Percentiles rank a stretch among this genome's conserved stretches.
phyloP scores from a whole-genome alignment of 2,329 filamentous ascomycete genomes.

The Stachybotrys echinatus region DNA sequence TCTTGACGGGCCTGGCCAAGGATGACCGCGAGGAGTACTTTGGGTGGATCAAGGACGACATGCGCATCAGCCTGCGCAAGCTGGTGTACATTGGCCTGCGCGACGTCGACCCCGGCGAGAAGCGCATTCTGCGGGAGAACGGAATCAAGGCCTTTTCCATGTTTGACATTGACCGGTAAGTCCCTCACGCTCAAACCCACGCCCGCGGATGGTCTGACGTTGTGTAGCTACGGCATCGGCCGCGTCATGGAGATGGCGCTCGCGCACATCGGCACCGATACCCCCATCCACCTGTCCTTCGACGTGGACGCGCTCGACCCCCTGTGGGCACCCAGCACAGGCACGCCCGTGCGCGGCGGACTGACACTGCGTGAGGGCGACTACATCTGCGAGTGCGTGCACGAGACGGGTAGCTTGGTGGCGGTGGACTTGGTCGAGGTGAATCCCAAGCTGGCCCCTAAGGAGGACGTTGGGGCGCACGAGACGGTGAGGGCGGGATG shows the following conservation, averaged over 20 bases:
- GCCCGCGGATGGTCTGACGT: background rate
- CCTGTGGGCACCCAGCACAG: slow-evolving; percentile 92
- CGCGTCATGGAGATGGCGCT: slow-evolving; percentile 98
- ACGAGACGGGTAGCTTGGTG: slow-evolving; percentile 72
- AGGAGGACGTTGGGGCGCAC: slow-evolving; percentile 56
- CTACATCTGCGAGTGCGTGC: slow-evolving; percentile 87
- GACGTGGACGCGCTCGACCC: slow-evolving; percentile 96
- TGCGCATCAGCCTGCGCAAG: slow-evolving; percentile 68
- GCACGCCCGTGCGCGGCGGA: slow-evolving; percentile 89
- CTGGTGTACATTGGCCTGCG: slow-evolving; percentile 94
- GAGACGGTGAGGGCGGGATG: slow-evolving; percentile 90
- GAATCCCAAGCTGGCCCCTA: slow-evolving; percentile 65
- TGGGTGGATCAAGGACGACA: slow-evolving; percentile 78
- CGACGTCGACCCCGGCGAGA: slow-evolving; percentile 91
- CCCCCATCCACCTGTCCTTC: slow-evolving; percentile 94
- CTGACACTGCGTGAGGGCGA: slow-evolving; percentile 92
- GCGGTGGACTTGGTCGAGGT: slow-evolving; percentile 81
- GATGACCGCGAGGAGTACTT: slow-evolving; percentile 76
- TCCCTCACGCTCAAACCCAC: slow-evolving; percentile 1
- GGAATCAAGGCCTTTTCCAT: slow-evolving; percentile 96
- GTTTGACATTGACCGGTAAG: slow-evolving; percentile 90
- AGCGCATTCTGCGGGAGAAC: slow-evolving; percentile 81
- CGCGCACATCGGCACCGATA: slow-evolving; percentile 88
- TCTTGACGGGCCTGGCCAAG: slow-evolving; percentile 77
- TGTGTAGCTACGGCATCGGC: slow-evolving; percentile 76